Conservation (phyloP, 305 asterid species). For the Salvia sclarea region DNA sequence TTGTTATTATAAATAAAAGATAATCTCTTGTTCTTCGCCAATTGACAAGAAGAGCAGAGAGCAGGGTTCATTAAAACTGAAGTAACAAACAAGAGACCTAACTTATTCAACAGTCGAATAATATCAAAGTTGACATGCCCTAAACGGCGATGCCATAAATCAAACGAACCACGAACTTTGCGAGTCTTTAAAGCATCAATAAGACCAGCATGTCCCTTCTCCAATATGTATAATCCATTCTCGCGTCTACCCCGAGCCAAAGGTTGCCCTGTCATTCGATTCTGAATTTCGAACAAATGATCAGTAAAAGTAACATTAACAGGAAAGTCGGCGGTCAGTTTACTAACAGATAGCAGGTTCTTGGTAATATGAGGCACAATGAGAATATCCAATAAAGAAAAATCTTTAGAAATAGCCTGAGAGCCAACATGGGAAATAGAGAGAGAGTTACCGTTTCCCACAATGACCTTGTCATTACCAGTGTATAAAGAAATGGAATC, state of each 20-base stretch:
- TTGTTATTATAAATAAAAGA: background rate
- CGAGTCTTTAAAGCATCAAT: background rate
- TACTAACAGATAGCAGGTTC: background rate
- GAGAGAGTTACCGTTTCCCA: background rate
- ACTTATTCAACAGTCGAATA: background rate
- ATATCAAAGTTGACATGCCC: background rate
- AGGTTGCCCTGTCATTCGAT: too few relatives aligned
- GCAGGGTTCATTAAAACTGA: too few relatives aligned
- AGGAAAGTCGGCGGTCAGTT: background rate
- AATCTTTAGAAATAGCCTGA: background rate
- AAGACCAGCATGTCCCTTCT: background rate
- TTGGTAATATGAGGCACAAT: background rate
- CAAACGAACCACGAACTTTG: conserved; percentile 18
- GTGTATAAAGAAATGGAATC: background rate
- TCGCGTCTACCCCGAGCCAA: too few relatives aligned
- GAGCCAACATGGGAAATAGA: background rate
- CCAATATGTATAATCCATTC: background rate
- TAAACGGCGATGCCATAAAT: conserved; percentile 8
- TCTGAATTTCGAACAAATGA: background rate
- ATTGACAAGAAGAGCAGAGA: background rate
- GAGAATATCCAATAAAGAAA: background rate
- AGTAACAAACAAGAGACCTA: too few relatives aligned
- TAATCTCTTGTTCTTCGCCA: background rate
- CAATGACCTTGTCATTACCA: background rate
- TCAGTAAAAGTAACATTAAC: background rate